Percentiles rank a stretch among this genome's conserved stretches.
phyloP scores from a whole-genome alignment of 305 asterid species.

The Plantago coronopus region DNA sequence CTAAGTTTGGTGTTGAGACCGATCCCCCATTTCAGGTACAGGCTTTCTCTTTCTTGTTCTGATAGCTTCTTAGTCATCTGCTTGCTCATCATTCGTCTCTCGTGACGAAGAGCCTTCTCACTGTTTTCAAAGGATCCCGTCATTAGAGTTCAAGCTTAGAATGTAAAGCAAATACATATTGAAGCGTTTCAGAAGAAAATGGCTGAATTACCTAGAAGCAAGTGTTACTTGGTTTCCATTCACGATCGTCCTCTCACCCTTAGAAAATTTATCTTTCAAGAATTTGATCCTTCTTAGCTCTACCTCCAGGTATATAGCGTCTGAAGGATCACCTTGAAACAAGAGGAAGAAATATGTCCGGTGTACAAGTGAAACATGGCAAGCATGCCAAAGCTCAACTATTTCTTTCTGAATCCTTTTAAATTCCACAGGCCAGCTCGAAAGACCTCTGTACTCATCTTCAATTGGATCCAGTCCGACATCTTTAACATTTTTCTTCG shows the following conservation, averaged over 20 bases:
- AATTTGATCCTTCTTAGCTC: conserved; percentile 77
- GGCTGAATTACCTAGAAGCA: conserved; percentile 53
- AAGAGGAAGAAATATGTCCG: conserved; percentile 81
- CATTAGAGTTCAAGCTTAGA: not conserved
- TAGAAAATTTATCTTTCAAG: conserved; percentile 58
- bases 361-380: conserved; percentile 75
- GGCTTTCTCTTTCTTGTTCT: conserved; percentile 63
- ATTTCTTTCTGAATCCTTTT: conserved; percentile 69
- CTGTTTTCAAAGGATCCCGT: conserved; percentile 36
- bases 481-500: conserved; percentile 61
- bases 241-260: conserved; percentile 51
- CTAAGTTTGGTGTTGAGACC: conserved; percentile 59
- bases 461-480: conserved; percentile 83
- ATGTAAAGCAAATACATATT: not conserved
- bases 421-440: conserved; percentile 77
- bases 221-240: conserved; percentile 58
- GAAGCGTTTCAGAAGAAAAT: not conserved
- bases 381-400: conserved; percentile 79
- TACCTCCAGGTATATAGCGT: conserved; percentile 82
- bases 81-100: conserved; percentile 64
- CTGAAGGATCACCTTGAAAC: conserved; percentile 85
- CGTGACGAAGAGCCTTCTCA: conserved; percentile 57
- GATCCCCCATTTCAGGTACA: conserved; percentile 78
- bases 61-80: conserved; percentile 71
- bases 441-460: conserved; percentile 40